These are phyloP conservation scores for Capsicum pubescens DNA, from an alignment of 257 asterid species.

Conservation along the genomic window DNA sequence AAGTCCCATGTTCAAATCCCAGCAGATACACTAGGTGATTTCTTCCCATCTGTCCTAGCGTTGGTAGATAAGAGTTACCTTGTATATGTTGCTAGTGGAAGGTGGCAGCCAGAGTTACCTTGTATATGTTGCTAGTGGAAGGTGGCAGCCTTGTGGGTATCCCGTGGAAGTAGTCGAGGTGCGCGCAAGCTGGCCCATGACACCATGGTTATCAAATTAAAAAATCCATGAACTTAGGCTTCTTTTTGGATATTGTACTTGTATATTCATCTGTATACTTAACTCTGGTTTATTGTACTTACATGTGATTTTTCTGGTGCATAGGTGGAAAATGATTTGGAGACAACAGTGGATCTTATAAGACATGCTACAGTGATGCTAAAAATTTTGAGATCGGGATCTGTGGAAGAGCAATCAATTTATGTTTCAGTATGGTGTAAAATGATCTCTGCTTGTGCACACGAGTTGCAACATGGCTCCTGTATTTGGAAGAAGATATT, in stretches of 20 bases:
- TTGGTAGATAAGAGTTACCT: no score
- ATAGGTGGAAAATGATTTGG: slow-evolving; percentile 69
- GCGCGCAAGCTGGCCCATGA: no score
- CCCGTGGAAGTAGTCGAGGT: no score
- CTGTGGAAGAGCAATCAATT: slow-evolving; percentile 54
- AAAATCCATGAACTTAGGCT: background rate
- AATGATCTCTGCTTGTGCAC: slow-evolving; percentile 62
- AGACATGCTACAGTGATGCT: slow-evolving; percentile 65
- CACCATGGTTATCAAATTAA: no score
- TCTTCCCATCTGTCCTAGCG: no score
- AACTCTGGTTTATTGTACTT: slow-evolving; percentile 26
- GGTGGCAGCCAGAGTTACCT: no score
- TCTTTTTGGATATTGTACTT: background rate
- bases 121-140: no score
- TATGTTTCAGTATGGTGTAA: slow-evolving; percentile 70
- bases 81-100: no score
- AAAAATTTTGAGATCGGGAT: slow-evolving; percentile 63
- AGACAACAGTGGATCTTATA: slow-evolving; percentile 62
- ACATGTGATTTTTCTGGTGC: slow-evolving; percentile 36
- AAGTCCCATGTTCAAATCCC: no score
- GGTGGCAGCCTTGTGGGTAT: no score
- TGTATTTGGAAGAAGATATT: slow-evolving; percentile 66
- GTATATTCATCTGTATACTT: background rate
- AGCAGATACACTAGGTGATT: no score
- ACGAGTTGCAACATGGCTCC: slow-evolving; percentile 76